Percentiles rank a stretch among this genome's conserved stretches.
Conservation (phyloP, 164 flowering plant genomes). For the Vitis rupestris region DNA sequence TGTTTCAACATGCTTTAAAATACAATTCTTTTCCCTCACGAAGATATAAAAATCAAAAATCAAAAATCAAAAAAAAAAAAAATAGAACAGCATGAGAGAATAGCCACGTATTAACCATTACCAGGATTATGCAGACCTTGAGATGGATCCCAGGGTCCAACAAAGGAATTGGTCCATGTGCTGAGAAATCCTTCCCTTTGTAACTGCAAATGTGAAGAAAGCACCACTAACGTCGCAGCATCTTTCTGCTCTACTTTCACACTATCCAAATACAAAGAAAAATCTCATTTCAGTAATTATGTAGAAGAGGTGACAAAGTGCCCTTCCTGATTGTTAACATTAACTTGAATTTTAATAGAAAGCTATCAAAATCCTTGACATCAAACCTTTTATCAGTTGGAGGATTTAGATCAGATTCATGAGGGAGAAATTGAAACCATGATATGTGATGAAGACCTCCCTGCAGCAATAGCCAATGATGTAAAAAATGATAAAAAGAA, state of each 20-base stretch:
- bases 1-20: background rate
- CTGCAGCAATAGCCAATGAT: slow-evolving; percentile 37
- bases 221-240: slow-evolving; percentile 67
- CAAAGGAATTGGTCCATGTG: slow-evolving; percentile 97
- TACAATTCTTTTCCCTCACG: background rate
- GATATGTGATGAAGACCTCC: slow-evolving; percentile 89
- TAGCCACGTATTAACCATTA: slow-evolving; percentile 20
- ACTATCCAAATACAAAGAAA: slow-evolving; percentile 32
- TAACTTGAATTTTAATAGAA: background rate
- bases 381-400: slow-evolving; percentile 66
- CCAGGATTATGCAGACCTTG: slow-evolving; percentile 98
- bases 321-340: background rate
- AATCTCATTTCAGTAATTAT: slow-evolving; percentile 1
- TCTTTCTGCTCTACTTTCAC: slow-evolving; percentile 67
- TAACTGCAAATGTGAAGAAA: slow-evolving; percentile 81
- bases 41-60: too few species aligned
- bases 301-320: background rate
- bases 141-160: slow-evolving; percentile 99
- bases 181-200: slow-evolving; percentile 90
- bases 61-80: too few species aligned
- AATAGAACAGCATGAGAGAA: background rate
- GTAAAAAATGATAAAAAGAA: background rate
- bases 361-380: background rate
- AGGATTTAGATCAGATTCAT: slow-evolving; percentile 61
- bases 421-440: slow-evolving; percentile 96